phyloP scores from a whole-genome alignment of 176 grass and related monocot genomes.

The Aegilops umbellulata region DNA sequence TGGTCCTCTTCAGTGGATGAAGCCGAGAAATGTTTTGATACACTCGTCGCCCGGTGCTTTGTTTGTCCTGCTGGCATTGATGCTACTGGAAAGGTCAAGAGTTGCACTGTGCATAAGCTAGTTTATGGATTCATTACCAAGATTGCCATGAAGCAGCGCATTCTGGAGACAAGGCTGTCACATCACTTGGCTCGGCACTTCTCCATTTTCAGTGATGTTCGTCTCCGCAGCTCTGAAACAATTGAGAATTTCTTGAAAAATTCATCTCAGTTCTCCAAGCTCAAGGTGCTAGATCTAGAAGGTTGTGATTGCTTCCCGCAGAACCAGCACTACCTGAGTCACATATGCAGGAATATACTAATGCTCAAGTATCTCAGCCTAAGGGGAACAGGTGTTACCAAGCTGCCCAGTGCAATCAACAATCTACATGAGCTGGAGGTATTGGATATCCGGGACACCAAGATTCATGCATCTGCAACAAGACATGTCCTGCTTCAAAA shows the following conservation, averaged over 20 bases:
- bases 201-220: slow-evolving; percentile 23
- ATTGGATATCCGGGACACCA: slow-evolving; percentile 25
- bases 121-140: slow-evolving; percentile 15
- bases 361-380: slow-evolving; percentile 28
- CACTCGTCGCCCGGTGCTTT: background rate
- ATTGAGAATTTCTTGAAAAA: background rate
- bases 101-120: background rate
- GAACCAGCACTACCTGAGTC: background rate
- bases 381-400: background rate
- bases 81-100: background rate
- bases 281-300: slow-evolving; percentile 38
- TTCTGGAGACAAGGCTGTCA: background rate
- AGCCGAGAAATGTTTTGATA: background rate
- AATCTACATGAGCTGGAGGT: slow-evolving; percentile 21
- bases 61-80: background rate
- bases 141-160: background rate
- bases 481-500: background rate
- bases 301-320: background rate
- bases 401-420: background rate
- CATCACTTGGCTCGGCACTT: slow-evolving; percentile 1
- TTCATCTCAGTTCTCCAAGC: background rate
- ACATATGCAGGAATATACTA: background rate
- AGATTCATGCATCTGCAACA: background rate
- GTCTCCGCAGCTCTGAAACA: background rate
- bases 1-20: background rate